phyloP scores from a whole-genome alignment of 768 basidiomycete genomes.

The Kwoniella shandongensis region DNA sequence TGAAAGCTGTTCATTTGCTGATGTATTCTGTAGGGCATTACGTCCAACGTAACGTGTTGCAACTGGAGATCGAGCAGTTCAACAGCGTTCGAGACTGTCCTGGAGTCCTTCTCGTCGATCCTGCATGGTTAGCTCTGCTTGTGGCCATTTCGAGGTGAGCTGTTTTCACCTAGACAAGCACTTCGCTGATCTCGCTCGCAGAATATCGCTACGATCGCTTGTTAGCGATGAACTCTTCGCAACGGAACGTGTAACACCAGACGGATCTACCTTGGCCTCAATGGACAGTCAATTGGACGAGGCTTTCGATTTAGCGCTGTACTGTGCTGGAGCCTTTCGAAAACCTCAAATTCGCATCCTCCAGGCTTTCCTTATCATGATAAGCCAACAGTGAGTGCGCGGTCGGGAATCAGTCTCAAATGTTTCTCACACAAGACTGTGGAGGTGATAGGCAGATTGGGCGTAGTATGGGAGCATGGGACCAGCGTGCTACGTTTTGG shows the following conservation, averaged over 20 bases:
- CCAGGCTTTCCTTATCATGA: constrained; percentile 5
- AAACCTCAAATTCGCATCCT: constrained; percentile 12
- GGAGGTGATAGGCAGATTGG: constrained; percentile 6
- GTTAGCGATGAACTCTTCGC: background rate
- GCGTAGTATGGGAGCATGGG: background rate
- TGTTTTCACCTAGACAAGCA: background rate
- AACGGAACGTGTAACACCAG: background rate
- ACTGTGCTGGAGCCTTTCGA: constrained; percentile 1
- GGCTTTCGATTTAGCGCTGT: constrained; percentile 1
- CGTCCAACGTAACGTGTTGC: constrained; percentile 7
- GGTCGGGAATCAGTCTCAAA: too few species aligned
- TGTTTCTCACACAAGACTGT: too few species aligned
- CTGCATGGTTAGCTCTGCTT: constrained; percentile 12
- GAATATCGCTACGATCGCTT: constrained; percentile 1
- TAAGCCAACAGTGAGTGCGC: constrained; percentile 7
- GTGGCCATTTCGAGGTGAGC: constrained; percentile 9
- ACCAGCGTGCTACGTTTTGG: constrained; percentile 6
- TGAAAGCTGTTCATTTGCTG: background rate
- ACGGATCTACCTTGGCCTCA: background rate
- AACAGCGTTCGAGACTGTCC: background rate
- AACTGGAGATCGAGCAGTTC: constrained; percentile 5
- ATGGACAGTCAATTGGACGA: background rate
- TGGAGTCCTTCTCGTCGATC: constrained; percentile 3
- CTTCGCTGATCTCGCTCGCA: background rate
- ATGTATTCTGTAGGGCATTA: constrained; percentile 7